Conservation (phyloP, 2,329 filamentous ascomycete genomes). For the Nigrograna mackinnonii region DNA sequence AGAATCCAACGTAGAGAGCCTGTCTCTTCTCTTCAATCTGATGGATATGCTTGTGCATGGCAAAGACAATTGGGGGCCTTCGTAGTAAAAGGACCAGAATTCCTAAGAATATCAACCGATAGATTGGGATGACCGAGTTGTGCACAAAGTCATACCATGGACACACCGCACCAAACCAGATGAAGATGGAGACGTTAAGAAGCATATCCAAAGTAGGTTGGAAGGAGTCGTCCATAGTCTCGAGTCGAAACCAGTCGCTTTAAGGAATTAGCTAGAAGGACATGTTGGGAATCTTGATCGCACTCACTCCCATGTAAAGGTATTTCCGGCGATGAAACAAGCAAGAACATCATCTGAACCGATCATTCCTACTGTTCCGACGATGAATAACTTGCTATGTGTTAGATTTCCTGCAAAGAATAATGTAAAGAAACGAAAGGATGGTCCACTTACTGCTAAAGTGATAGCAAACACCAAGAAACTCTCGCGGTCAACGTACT, state of each 20-base stretch:
- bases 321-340: constrained; percentile 90
- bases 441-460: constrained; percentile 70
- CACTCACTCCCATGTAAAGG: constrained; percentile 79
- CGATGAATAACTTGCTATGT: constrained; percentile 69
- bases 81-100: constrained; percentile 77
- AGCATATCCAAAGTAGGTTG: constrained; percentile 95
- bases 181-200: constrained; percentile 83
- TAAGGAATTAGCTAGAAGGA: neutral
- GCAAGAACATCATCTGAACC: constrained; percentile 89
- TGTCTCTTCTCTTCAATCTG: constrained; percentile 77
- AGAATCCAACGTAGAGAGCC: constrained; percentile 87
- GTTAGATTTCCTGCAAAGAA: constrained; percentile 1
- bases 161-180: constrained; percentile 87
- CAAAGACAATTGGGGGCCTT: constrained; percentile 75
- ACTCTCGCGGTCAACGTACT: constrained; percentile 83
- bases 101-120: constrained; percentile 73
- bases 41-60: constrained; percentile 73
- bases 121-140: constrained; percentile 72
- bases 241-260: constrained; percentile 84
- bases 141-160: constrained; percentile 74
- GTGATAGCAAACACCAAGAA: constrained; percentile 87
- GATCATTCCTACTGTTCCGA: constrained; percentile 83
- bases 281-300: neutral
- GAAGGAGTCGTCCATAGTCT: constrained; percentile 88
- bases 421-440: too few relatives aligned